Conservation (phyloP, 331 rosid species). For the Quercus lobata region DNA sequence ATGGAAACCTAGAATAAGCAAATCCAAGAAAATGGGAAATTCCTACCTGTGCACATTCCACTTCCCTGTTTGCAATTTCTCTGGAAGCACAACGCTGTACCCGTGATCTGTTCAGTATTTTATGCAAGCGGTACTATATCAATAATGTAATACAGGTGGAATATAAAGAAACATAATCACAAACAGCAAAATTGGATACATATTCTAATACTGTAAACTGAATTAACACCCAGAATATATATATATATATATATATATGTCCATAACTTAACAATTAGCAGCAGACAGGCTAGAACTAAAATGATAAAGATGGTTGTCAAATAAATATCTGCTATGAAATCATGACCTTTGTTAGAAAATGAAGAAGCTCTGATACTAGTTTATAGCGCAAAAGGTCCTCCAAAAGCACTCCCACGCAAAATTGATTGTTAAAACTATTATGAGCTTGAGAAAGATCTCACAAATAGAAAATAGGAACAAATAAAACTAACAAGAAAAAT, state of each 20-base stretch:
- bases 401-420: too few species aligned
- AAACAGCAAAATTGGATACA: not conserved
- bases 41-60: constrained; percentile 93
- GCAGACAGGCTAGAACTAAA: not conserved
- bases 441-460: too few species aligned
- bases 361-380: too few species aligned
- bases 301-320: too few species aligned
- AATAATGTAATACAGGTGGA: constrained; percentile 5
- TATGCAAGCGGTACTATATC: constrained; percentile 21
- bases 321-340: too few species aligned
- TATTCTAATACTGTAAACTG: not conserved
- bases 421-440: too few species aligned
- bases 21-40: constrained; percentile 15
- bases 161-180: not conserved
- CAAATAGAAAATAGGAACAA: too few species aligned
- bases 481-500: too few species aligned
- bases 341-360: too few species aligned
- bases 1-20: not conserved
- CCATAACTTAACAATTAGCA: not conserved
- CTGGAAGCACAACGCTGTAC: constrained; percentile 91
- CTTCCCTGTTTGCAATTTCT: constrained; percentile 88
- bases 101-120: constrained; percentile 73
- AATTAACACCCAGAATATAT: not conserved
- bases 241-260: not conserved
- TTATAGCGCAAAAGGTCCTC: too few species aligned